Percentiles rank a stretch among this genome's conserved stretches.
phyloP scores from a whole-genome alignment of 163 green algal genomes.

The Scenedesmus sp. region DNA sequence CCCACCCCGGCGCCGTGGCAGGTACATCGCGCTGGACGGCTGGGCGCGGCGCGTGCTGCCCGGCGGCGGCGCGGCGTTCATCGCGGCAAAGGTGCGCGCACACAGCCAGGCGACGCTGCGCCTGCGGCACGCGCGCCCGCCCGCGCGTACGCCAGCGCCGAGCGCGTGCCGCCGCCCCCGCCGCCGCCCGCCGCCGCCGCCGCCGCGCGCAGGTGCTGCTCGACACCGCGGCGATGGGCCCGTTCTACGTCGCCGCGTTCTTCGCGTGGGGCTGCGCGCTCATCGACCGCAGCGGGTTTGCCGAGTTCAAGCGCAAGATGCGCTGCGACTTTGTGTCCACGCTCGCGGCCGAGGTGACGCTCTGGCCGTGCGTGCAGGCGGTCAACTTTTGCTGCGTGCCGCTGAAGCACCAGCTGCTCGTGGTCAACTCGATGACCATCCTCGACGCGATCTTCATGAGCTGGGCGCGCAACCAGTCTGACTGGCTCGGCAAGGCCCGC shows the following conservation, averaged over 20 bases:
- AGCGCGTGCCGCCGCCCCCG: too few species aligned
- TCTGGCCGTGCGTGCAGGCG: slow-evolving; percentile 68
- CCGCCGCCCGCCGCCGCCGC: too few species aligned
- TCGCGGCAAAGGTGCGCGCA: slow-evolving; percentile 56
- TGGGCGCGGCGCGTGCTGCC: slow-evolving; percentile 9
- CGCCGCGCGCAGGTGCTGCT: slow-evolving; percentile 51
- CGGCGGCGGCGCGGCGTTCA: slow-evolving; percentile 40
- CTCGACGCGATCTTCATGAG: slow-evolving; percentile 62
- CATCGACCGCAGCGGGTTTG: slow-evolving; percentile 53
- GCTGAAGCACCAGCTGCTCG: slow-evolving; percentile 68
- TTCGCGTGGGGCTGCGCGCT: slow-evolving; percentile 62
- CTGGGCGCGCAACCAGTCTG: slow-evolving; percentile 48
- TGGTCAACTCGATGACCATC: slow-evolving; percentile 71
- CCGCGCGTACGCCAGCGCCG: too few species aligned
- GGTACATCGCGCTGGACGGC: slow-evolving; percentile 57
- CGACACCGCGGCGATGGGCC: slow-evolving; percentile 64
- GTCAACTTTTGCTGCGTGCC: slow-evolving; percentile 60
- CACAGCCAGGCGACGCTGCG: too few species aligned
- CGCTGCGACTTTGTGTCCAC: slow-evolving; percentile 70
- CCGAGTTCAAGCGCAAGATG: slow-evolving; percentile 50
- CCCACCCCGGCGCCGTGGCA: too few species aligned
- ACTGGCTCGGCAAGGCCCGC: slow-evolving; percentile 33
- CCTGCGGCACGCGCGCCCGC: too few species aligned
- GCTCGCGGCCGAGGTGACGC: slow-evolving; percentile 57
- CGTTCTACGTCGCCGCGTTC: slow-evolving; percentile 63